phyloP scores from a whole-genome alignment of 257 asterid species.

The Ocimum tenuiflorum region DNA sequence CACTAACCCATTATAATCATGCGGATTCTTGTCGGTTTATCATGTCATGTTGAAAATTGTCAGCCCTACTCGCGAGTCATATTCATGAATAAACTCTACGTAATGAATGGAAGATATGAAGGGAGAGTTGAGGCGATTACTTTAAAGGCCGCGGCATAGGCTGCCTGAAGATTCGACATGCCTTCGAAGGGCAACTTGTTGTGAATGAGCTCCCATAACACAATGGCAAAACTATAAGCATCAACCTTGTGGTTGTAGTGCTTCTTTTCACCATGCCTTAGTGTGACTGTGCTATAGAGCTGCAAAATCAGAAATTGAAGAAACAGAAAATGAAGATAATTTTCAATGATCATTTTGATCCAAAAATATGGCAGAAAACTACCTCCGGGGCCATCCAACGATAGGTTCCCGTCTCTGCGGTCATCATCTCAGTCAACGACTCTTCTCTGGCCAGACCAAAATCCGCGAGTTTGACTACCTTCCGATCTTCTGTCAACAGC shows the following conservation, averaged over 20 bases:
- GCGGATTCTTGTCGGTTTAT: no score
- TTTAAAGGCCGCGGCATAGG: constrained; percentile 97
- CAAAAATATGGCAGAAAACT: constrained; percentile 17
- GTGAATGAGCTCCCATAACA: constrained; percentile 91
- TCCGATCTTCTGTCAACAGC: constrained; percentile 78
- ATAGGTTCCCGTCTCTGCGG: constrained; percentile 99
- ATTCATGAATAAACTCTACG: no score
- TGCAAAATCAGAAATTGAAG: constrained; percentile 22
- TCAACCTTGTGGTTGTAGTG: constrained; percentile 96
- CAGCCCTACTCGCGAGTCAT: no score
- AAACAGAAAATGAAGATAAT: no score
- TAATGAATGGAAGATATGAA: background rate
- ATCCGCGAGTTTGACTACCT: constrained; percentile 82
- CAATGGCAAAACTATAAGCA: constrained; percentile 95
- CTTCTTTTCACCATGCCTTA: constrained; percentile 94
- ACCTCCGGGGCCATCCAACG: constrained; percentile 99
- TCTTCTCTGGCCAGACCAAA: constrained; percentile 99
- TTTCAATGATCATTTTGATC: constrained; percentile 26
- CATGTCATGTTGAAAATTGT: no score
- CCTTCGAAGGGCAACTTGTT: constrained; percentile 79
- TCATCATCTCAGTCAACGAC: constrained; percentile 98
- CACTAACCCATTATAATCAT: no score
- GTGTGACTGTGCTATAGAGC: constrained; percentile 94
- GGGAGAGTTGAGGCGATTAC: constrained; percentile 30
- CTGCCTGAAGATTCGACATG: constrained; percentile 97